Evolutionary conservation across 495 filamentous ascomycete species (phyloP), one percentile per base, ranked within the genome.

Genomic region (Penicillium nucicola): DNA sequence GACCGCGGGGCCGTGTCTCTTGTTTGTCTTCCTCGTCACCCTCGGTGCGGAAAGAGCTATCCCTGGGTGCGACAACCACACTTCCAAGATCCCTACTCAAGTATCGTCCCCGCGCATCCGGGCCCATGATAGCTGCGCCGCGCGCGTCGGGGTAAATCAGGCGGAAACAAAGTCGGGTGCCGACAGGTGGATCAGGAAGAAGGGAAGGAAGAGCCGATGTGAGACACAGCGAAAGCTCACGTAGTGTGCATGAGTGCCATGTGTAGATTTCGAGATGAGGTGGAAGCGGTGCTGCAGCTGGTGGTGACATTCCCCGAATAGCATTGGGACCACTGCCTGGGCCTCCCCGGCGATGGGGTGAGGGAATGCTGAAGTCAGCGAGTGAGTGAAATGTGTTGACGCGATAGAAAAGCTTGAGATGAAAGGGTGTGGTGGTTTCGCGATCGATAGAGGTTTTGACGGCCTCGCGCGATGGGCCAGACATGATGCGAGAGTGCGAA

Each of bases 401-500:
- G 50, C 84, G 80, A 72, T 95, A 95, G 76, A 92, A 96, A 57
- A 97, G 82, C 65, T 88, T 92, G 13, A 98, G 77, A 61, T 92
- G 83, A 75, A 97, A 96, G 33, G 93, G 93, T 2, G 87, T 83
- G 28, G 86, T 90, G 34, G 81, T 76, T 71, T 90, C 83, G 64
- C 90, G 83, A 70, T 90, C 82, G 52, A 73, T 69, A 31, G 58
- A 44, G 34, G 62, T 48, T 46, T 62, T 68, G 42, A 61, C 45
- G 48, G 55, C 57, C 37, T 65, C 58, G 48, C 60, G 59, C 33
- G 57, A 55, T 22, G 65, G 44, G 40, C 58, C 55, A 15, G 64
- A 53, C 66, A 71, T 71, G 38, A 33, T 51, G 43, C 34, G 18
- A 40, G 45, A 39, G 39, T 36, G 56, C 17, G 14, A 28, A 20